Evolutionary conservation across 1,284 basidiomycete genomes (phyloP).

Genomic region (Pholiota adiposa): DNA sequence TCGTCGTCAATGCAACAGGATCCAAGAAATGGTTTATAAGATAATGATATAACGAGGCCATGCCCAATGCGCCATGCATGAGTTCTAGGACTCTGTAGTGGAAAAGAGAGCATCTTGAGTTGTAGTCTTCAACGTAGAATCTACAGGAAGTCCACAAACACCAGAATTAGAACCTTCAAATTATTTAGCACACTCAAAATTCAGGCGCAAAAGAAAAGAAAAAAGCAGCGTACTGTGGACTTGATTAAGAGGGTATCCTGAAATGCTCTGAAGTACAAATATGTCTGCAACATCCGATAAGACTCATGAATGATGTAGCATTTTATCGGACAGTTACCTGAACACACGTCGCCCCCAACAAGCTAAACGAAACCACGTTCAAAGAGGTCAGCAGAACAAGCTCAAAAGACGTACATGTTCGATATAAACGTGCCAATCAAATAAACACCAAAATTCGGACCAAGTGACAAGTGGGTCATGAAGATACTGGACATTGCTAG

Average conservation of each 20-base stretch:
- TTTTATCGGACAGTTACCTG: no score
- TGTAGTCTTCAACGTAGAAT: not conserved
- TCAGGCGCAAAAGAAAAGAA: no score
- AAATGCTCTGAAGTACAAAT: not conserved
- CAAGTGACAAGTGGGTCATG: not conserved
- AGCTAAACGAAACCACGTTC: not conserved
- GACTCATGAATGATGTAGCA: not conserved
- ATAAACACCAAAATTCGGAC: constrained; percentile 6
- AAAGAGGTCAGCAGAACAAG: no score
- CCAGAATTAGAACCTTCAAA: not conserved
- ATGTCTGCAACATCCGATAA: not conserved
- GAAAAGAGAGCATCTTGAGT: not conserved
- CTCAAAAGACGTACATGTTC: not conserved
- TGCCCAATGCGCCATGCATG: constrained; percentile 34
- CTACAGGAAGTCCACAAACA: not conserved
- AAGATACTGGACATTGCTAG: not conserved
- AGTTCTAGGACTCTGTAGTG: constrained; percentile 9
- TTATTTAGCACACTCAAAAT: no score
- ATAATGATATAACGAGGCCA: constrained; percentile 55
- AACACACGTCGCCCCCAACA: constrained; percentile 3
- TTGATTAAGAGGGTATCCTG: not conserved
- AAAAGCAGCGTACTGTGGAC: not conserved
- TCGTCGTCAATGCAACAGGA: constrained; percentile 39
- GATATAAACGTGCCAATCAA: constrained; percentile 7
- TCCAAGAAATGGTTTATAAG: constrained; percentile 52